Base-by-base conservation (phyloP, 2,329 filamentous ascomycete genomes). In the Hymenoscyphus infarciens region DNA sequence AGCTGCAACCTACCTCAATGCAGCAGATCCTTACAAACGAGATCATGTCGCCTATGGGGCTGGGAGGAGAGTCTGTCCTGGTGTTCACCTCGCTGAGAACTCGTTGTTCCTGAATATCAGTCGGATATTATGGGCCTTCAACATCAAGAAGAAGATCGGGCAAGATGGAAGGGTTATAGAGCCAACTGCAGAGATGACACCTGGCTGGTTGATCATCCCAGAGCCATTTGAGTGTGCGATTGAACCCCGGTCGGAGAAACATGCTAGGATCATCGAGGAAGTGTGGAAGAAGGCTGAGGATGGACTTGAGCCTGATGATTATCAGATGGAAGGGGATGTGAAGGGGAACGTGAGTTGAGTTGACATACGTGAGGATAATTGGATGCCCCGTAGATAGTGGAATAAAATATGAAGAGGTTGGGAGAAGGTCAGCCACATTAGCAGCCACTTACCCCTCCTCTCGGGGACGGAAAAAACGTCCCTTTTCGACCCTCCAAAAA, bases 41-140 rank as follows among this genome's bases (percentile, higher is more conserved):
- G 70, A 73, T 35, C 71, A 75, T 59, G 72, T 68, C 49, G 64
- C 70, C 3, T 76, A 74, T 54, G 73, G 74, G 2, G 65, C 67
- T 1, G 73, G 75, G 0, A 69, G 74, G 10, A 66, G 74, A 0
- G 61, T 75, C 13, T 75, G 74, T 59, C 73, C 72, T 3, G 74
- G 74, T 0, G 69, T 75, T 2, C 72, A 75, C 63, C 63, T 76
- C 15, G 74, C 73, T 1, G 73, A 77, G 59, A 68, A 70, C 5
- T 70, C 66, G 25, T 62, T 77, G 1, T 74, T 65, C 57, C 45
- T 74, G 5, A 68, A 67, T 2, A 66, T 75, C n/a, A 71, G 69
- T 1, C 68, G 71, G 15, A 59, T 74, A 2, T 42, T 77, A 1
- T 75, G 74, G 74, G 71, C 70, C 1, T 75, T 74, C 59, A 65